Evolutionary conservation across 768 basidiomycete species (phyloP), one percentile per base, ranked within the genome.

Genomic region (Russula griseocarnosa): DNA sequence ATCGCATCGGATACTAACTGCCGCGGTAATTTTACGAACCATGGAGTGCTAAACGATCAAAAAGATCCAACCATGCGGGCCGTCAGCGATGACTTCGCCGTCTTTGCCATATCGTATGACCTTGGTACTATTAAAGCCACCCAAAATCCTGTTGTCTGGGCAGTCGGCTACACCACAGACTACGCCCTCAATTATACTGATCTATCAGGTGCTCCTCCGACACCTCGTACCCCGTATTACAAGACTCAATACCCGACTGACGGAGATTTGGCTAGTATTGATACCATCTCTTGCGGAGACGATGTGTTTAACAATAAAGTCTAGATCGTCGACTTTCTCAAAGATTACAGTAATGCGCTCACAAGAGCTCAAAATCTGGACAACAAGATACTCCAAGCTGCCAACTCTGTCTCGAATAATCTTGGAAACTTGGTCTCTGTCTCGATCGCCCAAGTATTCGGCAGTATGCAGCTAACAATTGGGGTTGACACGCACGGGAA

Each of bases 391-490:
- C 72, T 79, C 44, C 70, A 56, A 11, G 83, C 83, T 65, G 80
- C 85, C 3, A 71, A 69, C 16, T 76, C 73, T 47, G 79, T 85
- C 49, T 85, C 83, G 0, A 61, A 74, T 18, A 78, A 80, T 46
- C 85, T 86, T 67, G 80, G 83, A 26, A 75, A 73, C 14, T 65
- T 85, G 16, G 81, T 83, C 9, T 79, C 77, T 13, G 73, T 85
- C 24, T 83, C 83, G 7, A 74, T 83, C 54, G 73, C 83, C 44
- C 84, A 87, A 70, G 78, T 81, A 22, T 73, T 84, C 4, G 81
- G 76, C 11, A 78, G 81, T 6, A 79, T 74, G 18, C 84, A 87
- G 62, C 76, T 86, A 55, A 86, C 85, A 0, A 69, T 84, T 36
- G 80, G 83, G 20, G 78, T 78, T 63, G 79, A 75, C 34, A 67